Base-by-base conservation (phyloP, 2,329 filamentous ascomycete species). In the Sporothrix mexicana region DNA sequence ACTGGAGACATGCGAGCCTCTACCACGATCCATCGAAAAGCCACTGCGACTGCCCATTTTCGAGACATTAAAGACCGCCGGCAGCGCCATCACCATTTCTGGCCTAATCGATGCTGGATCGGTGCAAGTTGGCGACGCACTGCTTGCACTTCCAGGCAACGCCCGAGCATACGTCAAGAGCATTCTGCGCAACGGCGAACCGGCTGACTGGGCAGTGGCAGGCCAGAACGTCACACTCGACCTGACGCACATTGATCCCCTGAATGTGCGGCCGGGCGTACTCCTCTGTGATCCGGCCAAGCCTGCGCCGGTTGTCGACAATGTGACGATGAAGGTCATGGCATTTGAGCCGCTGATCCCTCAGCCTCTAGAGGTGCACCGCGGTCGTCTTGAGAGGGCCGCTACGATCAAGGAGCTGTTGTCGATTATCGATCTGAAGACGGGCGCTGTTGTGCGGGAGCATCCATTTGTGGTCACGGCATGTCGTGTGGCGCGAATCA, bases 291-390 rank as follows among this genome's bases (percentile, higher is more conserved):
- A 88, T 66, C 86, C 90, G 0, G 85, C 86, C 0, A 83, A 87
- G 1, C 91, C 94, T 0, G 91, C 97, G 47, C 82, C 85, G 36
- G 92, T 92, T 73, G 85, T 93, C 73, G 92, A 91, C 73, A 87
- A 85, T 0, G 95, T 98, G 77, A 93, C 89, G 1, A 89, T 92
- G 74, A 97, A 97, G 81, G 90, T 96, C 12, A 87, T 98, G 72
- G 94, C 95, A 0, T 97, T 98, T 78, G 94, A 97, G 74, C 91
- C 95, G 75, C 83, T 99, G 17, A 91, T 95, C 82, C 95, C 95
- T 0, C 96, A 95, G 89, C 89, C 90, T 30, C 89, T 98, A 10
- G 95, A 98, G 78, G 90, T 99, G 9, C 95, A 98, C 80, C 86
- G 94, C 23, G 96, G 96, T 0, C 87, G 94, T 9, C 83, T 98